Percentiles rank a stretch among this genome's conserved stretches.
Evolutionary conservation across 495 filamentous ascomycete genomes (phyloP).

Genomic region (Cairneyella variabilis): DNA sequence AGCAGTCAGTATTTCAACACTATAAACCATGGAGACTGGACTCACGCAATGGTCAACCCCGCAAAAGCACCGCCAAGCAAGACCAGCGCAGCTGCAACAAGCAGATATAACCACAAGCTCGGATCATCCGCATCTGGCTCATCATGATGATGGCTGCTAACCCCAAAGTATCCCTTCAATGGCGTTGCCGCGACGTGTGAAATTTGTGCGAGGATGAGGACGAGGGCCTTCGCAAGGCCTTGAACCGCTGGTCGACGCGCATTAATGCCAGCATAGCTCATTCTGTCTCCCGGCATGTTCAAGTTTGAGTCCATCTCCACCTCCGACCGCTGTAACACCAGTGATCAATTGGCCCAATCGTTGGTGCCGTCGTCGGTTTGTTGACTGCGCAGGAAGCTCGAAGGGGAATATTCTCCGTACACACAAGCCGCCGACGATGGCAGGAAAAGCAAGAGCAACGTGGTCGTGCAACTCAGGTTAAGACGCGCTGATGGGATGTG

Average conservation of each 20-base stretch:
- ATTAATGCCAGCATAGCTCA: slow-evolving; percentile 30
- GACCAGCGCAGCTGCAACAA: slow-evolving; percentile 68
- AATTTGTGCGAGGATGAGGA: slow-evolving; percentile 41
- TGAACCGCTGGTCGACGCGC: slow-evolving; percentile 42
- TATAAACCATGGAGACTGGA: slow-evolving; percentile 4
- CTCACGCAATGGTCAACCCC: slow-evolving; percentile 85
- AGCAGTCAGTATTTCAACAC: background rate
- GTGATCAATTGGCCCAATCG: too few relatives aligned
- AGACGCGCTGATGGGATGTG: too few relatives aligned
- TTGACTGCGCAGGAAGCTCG: too few relatives aligned
- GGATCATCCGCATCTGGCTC: slow-evolving; percentile 44
- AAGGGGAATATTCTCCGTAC: too few relatives aligned
- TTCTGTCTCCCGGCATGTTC: slow-evolving; percentile 1
- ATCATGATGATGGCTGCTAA: slow-evolving; percentile 6
- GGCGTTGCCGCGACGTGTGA: slow-evolving; percentile 41
- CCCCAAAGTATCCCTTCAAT: slow-evolving; percentile 20
- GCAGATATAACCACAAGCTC: slow-evolving; percentile 66
- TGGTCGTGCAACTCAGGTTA: too few relatives aligned
- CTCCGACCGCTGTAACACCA: too few relatives aligned
- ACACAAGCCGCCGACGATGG: too few relatives aligned
- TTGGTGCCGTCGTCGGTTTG: too few relatives aligned
- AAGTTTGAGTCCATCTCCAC: slow-evolving; percentile 19
- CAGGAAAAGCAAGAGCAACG: too few relatives aligned
- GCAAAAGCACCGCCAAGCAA: slow-evolving; percentile 92
- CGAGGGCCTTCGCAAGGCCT: slow-evolving; percentile 44